Conservation (phyloP, 257 asterid species). For the Penstemon eatonii region DNA sequence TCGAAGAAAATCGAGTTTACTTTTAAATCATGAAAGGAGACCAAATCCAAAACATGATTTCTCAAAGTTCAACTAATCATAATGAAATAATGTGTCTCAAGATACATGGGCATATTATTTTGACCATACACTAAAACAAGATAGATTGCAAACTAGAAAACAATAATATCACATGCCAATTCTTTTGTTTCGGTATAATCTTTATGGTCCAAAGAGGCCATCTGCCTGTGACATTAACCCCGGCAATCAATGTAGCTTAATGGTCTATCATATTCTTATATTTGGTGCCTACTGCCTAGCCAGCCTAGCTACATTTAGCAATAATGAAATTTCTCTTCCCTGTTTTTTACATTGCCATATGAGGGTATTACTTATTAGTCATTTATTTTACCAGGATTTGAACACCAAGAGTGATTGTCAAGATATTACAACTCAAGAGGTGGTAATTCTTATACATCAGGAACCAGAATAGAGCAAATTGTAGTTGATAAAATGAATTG, state of each 20-base stretch:
- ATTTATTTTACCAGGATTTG: too few species aligned
- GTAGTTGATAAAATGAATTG: background rate
- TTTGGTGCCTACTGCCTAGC: too few species aligned
- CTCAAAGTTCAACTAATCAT: background rate
- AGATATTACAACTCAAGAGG: background rate
- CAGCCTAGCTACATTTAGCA: too few species aligned
- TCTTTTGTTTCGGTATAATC: too few species aligned
- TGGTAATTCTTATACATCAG: background rate
- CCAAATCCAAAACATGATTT: background rate
- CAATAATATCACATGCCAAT: too few species aligned
- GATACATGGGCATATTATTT: background rate
- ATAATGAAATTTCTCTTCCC: too few species aligned
- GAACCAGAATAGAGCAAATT: background rate
- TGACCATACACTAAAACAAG: background rate
- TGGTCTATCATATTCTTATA: too few species aligned
- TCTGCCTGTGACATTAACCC: too few species aligned
- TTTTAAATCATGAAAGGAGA: background rate
- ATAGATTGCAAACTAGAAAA: background rate
- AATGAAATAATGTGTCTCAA: background rate
- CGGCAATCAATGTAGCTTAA: too few species aligned
- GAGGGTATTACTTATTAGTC: too few species aligned
- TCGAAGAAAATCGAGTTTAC: constrained; percentile 8
- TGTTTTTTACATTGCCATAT: too few species aligned
- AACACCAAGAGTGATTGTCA: background rate
- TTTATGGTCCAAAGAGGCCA: too few species aligned